Evolutionary conservation across 169 alveolate species (phyloP).

Genomic region (Amoebophrya sp.): DNA sequence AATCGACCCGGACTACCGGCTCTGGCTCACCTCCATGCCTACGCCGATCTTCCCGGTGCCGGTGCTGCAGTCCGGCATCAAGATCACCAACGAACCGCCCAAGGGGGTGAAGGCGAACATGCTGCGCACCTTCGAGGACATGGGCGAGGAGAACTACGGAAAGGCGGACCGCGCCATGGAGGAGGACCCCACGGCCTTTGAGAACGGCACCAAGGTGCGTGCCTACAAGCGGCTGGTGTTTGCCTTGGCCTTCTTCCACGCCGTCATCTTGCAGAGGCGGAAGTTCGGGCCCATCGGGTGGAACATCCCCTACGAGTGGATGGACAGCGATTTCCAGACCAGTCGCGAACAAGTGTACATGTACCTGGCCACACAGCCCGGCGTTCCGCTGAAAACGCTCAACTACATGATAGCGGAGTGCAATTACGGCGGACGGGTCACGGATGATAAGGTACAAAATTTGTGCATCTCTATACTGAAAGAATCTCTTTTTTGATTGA

Average conservation of each 20-base stretch:
- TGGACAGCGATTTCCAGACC: slow-evolving; percentile 76
- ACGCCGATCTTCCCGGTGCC: slow-evolving; percentile 83
- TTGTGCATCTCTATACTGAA: background rate
- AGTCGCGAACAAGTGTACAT: slow-evolving; percentile 77
- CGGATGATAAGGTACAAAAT: slow-evolving; percentile 84
- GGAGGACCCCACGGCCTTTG: background rate
- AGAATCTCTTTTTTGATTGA: too few relatives aligned
- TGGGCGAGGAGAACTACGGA: slow-evolving; percentile 64
- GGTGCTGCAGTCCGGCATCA: slow-evolving; percentile 80
- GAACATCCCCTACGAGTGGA: slow-evolving; percentile 84
- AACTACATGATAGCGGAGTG: slow-evolving; percentile 88
- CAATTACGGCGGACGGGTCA: slow-evolving; percentile 94
- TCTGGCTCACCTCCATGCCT: slow-evolving; percentile 89
- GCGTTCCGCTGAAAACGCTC: slow-evolving; percentile 81
- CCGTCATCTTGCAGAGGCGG: slow-evolving; percentile 74
- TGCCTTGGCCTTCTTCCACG: slow-evolving; percentile 61
- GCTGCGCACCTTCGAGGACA: slow-evolving; percentile 68
- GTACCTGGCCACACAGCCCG: slow-evolving; percentile 69
- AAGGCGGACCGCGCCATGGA: background rate
- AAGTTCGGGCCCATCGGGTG: slow-evolving; percentile 91
- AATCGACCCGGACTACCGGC: slow-evolving; percentile 77
- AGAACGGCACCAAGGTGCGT: slow-evolving; percentile 39
- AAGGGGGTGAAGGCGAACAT: slow-evolving; percentile 80
- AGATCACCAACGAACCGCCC: slow-evolving; percentile 89
- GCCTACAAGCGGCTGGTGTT: slow-evolving; percentile 81